These are phyloP conservation scores for Drosera capensis DNA, from an alignment of 148 eudicot species.

Conservation along the genomic window DNA sequence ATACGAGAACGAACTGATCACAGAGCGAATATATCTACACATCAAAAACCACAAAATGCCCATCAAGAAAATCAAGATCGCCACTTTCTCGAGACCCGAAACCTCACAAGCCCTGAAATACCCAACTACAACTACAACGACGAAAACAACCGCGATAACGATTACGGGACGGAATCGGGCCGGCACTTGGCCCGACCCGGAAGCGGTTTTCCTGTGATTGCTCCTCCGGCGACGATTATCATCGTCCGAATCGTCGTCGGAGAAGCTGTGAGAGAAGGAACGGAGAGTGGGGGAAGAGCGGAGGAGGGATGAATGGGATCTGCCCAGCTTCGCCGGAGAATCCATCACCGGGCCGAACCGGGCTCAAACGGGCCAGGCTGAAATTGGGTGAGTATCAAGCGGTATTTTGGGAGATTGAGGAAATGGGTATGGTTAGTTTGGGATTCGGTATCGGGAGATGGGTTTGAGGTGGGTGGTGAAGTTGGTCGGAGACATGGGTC, in stretches of 20 bases:
- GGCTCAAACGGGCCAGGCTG: too few species aligned
- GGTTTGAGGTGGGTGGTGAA: slow-evolving; percentile 4
- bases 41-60: too few species aligned
- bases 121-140: too few species aligned
- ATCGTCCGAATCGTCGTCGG: too few species aligned
- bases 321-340: slow-evolving; percentile 43
- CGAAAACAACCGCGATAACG: too few species aligned
- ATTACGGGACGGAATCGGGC: too few species aligned
- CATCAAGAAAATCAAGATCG: too few species aligned
- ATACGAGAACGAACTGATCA: too few species aligned
- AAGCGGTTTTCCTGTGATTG: not conserved
- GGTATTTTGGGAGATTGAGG: not conserved
- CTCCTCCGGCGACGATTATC: slow-evolving; percentile 12
- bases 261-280: slow-evolving; percentile 57
- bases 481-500: slow-evolving; percentile 17
- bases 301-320: slow-evolving; percentile 69
- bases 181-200: not conserved
- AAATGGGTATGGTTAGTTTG: not conserved
- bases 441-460: slow-evolving; percentile 17
- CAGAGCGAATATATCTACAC: too few species aligned
- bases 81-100: too few species aligned
- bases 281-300: slow-evolving; percentile 73
- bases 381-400: not conserved
- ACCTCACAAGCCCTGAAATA: too few species aligned
- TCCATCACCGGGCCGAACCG: slow-evolving; percentile 42